Base-by-base conservation (phyloP, 768 basidiomycete species). In the Russula virescens region DNA sequence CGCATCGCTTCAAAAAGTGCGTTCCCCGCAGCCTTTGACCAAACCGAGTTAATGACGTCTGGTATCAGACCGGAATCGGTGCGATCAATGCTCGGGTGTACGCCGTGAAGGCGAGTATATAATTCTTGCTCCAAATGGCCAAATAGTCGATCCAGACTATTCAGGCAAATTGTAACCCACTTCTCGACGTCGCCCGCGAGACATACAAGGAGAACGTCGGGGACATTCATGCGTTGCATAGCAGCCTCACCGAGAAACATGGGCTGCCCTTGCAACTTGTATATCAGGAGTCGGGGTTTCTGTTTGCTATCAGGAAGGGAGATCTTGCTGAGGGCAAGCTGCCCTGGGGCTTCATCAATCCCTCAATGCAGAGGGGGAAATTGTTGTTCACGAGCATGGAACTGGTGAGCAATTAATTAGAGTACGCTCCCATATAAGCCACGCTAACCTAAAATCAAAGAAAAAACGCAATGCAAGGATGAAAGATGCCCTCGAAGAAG, bases 101-200 rank as follows among this genome's bases (percentile, higher is more conserved):
- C 73, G 95, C 95, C 2, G 89, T 98, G 61, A 91, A 85, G 72
- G 87, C 83, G 55, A 55, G 52, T 50, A 0, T 2, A 23, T 25
- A 23, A 57, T 51, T 42, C 35, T 42, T 43, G 46, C 5, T 23
- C 31, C 31, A 9, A 23, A 26, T 18, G n/a, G 35, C 31, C 31
- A 9, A 23, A 26, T 18, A 25, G 35, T 34, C 10, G 26, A 49
- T 23, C 51, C 31, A 58, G 11, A 31, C 43, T 42, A 48, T 54
- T 8, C 50, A 88, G 82, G 89, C 91, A 3, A 89, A 90, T 63
- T 82, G 80, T 69, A 91, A 93, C 67, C 83, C 84, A 31, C 78
- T 96, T 11, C 85, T 99, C 34, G 96, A 98, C 66, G 93, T 98
- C 8, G 97, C 96, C 2, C 83, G 97, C 3, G 93, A 93, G 72